Conservation (phyloP, 2,329 filamentous ascomycete genomes). For the Penicillium frequentans region DNA sequence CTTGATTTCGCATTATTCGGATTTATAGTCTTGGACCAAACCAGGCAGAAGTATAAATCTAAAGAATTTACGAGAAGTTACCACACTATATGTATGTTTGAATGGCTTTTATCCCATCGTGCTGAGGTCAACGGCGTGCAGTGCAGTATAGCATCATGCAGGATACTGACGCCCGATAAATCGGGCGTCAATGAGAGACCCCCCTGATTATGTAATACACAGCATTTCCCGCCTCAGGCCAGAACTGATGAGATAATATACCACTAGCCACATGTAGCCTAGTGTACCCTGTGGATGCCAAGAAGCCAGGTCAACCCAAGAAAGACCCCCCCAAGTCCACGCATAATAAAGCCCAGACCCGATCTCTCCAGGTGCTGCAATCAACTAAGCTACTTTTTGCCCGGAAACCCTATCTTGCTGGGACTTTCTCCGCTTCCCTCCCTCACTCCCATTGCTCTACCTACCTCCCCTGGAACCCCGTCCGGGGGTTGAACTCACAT, state of each 20-base stretch:
- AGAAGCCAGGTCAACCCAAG: conserved; percentile 27
- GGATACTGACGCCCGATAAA: neutral
- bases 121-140: too few species aligned
- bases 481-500: conserved; percentile 50
- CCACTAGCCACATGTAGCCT: conserved; percentile 2
- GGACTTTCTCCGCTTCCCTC: neutral
- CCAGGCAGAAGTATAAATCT: neutral
- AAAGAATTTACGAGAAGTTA: neutral
- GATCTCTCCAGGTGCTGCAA: neutral
- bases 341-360: conserved; percentile 27
- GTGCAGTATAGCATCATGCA: neutral
- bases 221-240: neutral
- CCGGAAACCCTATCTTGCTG: neutral
- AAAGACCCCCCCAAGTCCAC: conserved; percentile 16
- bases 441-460: conserved; percentile 10
- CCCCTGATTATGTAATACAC: neutral
- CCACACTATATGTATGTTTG: neutral
- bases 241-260: neutral
- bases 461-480: conserved; percentile 27
- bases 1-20: neutral
- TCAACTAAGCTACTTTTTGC: neutral
- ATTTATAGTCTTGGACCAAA: neutral
- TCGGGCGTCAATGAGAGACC: neutral
- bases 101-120: neutral
- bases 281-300: conserved; percentile 18